Conservation (phyloP, 805 yeast species). For the Cephaloascus albidus region DNA sequence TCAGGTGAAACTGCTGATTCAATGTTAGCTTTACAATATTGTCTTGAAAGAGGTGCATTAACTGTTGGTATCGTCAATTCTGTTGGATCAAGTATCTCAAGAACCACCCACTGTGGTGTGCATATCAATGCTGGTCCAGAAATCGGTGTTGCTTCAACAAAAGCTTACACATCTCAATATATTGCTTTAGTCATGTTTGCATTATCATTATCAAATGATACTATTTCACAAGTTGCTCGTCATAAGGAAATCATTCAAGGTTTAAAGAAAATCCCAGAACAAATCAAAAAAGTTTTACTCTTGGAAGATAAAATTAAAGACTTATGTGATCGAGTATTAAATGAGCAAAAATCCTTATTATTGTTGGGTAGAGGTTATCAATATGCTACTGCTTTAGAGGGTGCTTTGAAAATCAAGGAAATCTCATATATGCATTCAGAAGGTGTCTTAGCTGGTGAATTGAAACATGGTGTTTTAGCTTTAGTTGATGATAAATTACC, state of each 20-base stretch:
- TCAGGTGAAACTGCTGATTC: constrained; percentile 99
- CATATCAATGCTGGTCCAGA: constrained; percentile 99
- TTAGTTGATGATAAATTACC: constrained; percentile 92
- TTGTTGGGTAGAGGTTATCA: constrained; percentile 97
- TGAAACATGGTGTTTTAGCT: constrained; percentile 97
- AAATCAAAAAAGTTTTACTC: constrained; percentile 67
- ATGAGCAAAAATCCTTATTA: constrained; percentile 77
- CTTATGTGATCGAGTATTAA: constrained; percentile 64
- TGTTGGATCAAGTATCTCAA: constrained; percentile 94
- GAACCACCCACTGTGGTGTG: constrained; percentile 98
- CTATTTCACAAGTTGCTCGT: constrained; percentile 66
- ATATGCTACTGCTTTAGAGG: constrained; percentile 94
- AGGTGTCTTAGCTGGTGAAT: constrained; percentile 98
- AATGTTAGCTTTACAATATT: constrained; percentile 88
- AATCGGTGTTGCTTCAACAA: constrained; percentile 98
- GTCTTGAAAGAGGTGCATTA: constrained; percentile 93
- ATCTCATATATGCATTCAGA: constrained; percentile 98
- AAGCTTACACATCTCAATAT: constrained; percentile 97
- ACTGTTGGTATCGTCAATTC: constrained; percentile 96
- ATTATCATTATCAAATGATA: constrained; percentile 86
- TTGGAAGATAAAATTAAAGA: constrained; percentile 67
- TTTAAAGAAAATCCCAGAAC: constrained; percentile 72
- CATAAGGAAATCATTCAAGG: constrained; percentile 84
- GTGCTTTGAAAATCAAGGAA: constrained; percentile 96
- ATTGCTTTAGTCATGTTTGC: constrained; percentile 97